Conservation (phyloP, 805 yeast species). For the Kodamaea neixiangensis region DNA sequence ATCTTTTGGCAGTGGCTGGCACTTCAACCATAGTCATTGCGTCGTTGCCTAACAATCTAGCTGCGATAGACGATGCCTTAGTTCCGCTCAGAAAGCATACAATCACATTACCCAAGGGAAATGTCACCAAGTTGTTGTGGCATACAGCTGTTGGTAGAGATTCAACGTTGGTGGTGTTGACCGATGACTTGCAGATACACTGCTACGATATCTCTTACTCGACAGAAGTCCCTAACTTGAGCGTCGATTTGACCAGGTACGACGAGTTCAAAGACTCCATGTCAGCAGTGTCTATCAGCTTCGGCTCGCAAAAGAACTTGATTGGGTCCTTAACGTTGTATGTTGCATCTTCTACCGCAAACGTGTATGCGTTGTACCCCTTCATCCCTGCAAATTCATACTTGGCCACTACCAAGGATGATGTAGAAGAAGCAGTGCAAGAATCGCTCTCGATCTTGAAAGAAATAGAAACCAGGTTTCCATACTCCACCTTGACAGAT, state of each 20-base stretch:
- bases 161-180: slow-evolving; percentile 26
- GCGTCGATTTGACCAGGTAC: slow-evolving; percentile 17
- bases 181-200: slow-evolving; percentile 18
- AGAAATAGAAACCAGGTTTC: slow-evolving; percentile 15
- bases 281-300: slow-evolving; percentile 25
- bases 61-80: slow-evolving; percentile 3
- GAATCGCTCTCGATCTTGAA: slow-evolving; percentile 7
- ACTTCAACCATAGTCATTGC: slow-evolving; percentile 27
- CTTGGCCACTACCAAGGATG: slow-evolving; percentile 19
- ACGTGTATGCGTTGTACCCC: slow-evolving; percentile 32
- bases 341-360: slow-evolving; percentile 21
- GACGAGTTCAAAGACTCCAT: slow-evolving; percentile 14
- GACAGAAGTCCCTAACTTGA: slow-evolving; percentile 19
- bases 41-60: slow-evolving; percentile 27
- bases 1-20: slow-evolving; percentile 45
- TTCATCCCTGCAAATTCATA: slow-evolving; percentile 19
- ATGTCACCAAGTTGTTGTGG: slow-evolving; percentile 28
- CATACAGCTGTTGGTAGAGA: slow-evolving; percentile 23
- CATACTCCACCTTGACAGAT: slow-evolving; percentile 5
- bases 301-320: slow-evolving; percentile 27
- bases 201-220: slow-evolving; percentile 20
- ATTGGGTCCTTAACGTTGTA: slow-evolving; percentile 33
- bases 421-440: slow-evolving; percentile 17
- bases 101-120: slow-evolving; percentile 17
- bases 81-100: slow-evolving; percentile 11